Evolutionary conservation across 73 alveolate species (phyloP), one percentile per base, ranked within the genome.

Genomic region (Paramecium pentaurelia): DNA sequence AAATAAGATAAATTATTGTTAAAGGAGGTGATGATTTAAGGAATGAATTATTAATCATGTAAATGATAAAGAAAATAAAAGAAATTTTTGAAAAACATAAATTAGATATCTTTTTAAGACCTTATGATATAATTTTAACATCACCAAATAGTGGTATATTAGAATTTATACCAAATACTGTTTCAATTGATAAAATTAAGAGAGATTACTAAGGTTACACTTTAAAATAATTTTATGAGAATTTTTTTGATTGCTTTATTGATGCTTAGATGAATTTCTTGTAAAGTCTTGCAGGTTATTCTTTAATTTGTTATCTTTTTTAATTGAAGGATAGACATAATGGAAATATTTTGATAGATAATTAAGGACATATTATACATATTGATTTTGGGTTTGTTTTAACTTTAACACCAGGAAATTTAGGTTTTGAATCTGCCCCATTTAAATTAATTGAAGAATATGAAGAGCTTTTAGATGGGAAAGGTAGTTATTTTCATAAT

Each of bases 21-120:
- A 98, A 98, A 86, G 99, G 98, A 22, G 96, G 98, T 93, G 99
- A 98, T 95, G 99, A 98, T 94, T 93, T 98, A n/a, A 89, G 99
- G 49, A 97, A 97, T 71, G 99, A 98, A 90, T 93, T 97, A 32
- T 95, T 98, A 34, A 99, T 99, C 25, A 98, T 98, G 97, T 97
- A 98, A 90, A 75, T 98, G 87, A 96, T 98, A 75, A 97, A 94
- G 93, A 95, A 97, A 83, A 92, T 96, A 32, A 86, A 96, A 37
- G 84, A 95, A 77, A 98, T 98, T 9, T 97, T 97, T 83, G 83
- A 93, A 34, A 95, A 96, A 83, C 97, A 95, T 18, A 94, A 96
- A 16, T 71, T 98, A 2, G 92, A 96, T 38, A 85, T 98, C 27
- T 95, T 95, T 93, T 86, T 98, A 16, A 96, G 98, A 73, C 99